These are phyloP conservation scores for Abrus precatorius DNA, from an alignment of 306 rosid species.

Conservation along the genomic window DNA sequence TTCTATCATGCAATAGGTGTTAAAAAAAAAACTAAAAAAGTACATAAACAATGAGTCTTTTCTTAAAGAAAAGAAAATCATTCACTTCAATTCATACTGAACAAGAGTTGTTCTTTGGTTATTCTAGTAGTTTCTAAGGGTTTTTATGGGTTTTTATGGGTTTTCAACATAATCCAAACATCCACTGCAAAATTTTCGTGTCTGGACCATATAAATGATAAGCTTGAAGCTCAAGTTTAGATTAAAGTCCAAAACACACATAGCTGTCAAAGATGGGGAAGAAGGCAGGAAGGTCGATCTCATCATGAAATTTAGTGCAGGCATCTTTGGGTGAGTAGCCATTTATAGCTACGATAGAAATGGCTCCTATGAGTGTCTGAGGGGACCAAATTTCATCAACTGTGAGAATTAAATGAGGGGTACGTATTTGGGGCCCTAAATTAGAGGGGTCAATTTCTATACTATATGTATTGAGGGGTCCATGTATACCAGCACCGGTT, in stretches of 20 bases:
- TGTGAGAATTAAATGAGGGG: constrained; percentile 48
- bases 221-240: constrained; percentile 37
- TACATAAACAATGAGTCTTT: background rate
- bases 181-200: background rate
- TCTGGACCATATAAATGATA: constrained; percentile 5
- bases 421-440: constrained; percentile 49
- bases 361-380: constrained; percentile 39
- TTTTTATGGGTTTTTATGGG: background rate
- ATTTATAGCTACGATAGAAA: constrained; percentile 59
- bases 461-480: constrained; percentile 45
- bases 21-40: too few species aligned
- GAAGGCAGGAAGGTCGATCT: constrained; percentile 41
- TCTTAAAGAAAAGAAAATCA: background rate
- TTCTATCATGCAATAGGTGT: background rate
- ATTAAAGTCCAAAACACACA: constrained; percentile 36
- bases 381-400: constrained; percentile 54
- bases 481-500: constrained; percentile 49
- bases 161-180: constrained; percentile 7
- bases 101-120: background rate
- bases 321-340: constrained; percentile 58
- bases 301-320: constrained; percentile 53
- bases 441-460: constrained; percentile 55
- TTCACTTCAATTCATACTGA: background rate
- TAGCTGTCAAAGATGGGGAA: constrained; percentile 36
- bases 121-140: background rate